Evolutionary conservation across 129 eudicot species (phyloP).

Genomic region (Artemisia tridentata): DNA sequence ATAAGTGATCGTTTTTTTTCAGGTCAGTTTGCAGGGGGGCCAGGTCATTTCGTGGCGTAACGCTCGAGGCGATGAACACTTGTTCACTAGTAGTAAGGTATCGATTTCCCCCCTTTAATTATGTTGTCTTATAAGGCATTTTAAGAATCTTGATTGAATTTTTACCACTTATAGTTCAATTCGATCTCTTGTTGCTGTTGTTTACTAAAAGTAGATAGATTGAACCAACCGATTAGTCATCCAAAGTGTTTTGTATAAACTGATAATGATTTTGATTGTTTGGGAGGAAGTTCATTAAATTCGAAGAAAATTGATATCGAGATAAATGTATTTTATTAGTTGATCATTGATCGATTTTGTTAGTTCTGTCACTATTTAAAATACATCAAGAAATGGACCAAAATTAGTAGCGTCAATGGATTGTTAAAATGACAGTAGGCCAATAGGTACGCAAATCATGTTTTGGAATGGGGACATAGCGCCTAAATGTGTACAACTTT

Average conservation of each 20-base stretch:
- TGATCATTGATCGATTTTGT: too few species aligned
- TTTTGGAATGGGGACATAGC: background rate
- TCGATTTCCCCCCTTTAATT: background rate
- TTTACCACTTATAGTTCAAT: slow-evolving; percentile 11
- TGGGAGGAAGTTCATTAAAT: background rate
- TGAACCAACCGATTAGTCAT: background rate
- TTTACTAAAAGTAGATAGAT: background rate
- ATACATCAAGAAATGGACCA: background rate
- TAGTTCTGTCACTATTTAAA: slow-evolving; percentile 8
- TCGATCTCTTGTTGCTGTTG: background rate
- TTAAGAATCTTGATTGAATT: slow-evolving; percentile 14
- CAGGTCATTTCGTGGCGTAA: slow-evolving; percentile 90
- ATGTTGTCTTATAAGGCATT: background rate
- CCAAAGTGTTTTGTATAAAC: background rate
- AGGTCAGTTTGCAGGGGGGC: slow-evolving; percentile 93
- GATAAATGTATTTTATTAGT: background rate
- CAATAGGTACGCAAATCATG: background rate
- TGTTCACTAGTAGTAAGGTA: slow-evolving; percentile 86
- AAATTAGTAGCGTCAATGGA: background rate
- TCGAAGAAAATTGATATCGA: background rate
- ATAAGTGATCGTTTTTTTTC: slow-evolving; percentile 24
- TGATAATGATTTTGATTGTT: background rate
- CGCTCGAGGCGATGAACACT: slow-evolving; percentile 71
- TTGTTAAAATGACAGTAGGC: background rate
- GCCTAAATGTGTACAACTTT: slow-evolving; percentile 6